Evolutionary conservation across 225 moss, liverwort and hornwort species (phyloP).

Genomic region (Climacium dendroides): DNA sequence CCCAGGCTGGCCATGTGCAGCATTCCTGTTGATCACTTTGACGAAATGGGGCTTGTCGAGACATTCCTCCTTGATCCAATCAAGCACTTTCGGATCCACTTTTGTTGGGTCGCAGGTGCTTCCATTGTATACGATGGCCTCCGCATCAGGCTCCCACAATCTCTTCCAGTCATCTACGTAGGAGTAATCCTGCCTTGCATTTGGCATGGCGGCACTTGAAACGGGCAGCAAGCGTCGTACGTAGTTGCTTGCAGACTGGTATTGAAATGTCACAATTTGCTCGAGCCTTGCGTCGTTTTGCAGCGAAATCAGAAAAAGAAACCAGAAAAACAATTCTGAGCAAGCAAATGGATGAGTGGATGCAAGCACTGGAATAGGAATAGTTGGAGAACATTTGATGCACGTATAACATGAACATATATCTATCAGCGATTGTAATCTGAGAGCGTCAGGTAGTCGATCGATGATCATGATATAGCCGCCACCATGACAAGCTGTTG

Average conservation of each 20-base stretch:
- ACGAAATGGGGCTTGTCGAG: constrained; percentile 11
- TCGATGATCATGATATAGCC: background rate
- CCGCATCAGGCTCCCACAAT: constrained; percentile 19
- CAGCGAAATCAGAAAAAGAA: background rate
- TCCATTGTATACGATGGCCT: constrained; percentile 13
- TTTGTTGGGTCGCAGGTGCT: constrained; percentile 7
- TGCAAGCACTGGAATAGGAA: background rate
- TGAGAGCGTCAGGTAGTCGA: background rate
- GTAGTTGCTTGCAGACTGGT: background rate
- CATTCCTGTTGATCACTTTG: constrained; percentile 23
- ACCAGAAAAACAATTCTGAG: background rate
- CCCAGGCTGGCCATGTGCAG: constrained; percentile 6
- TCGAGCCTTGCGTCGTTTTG: background rate
- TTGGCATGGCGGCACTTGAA: background rate
- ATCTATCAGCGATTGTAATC: background rate
- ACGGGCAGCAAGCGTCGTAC: background rate
- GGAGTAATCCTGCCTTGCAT: background rate
- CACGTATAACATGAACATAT: background rate
- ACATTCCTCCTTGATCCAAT: constrained; percentile 9
- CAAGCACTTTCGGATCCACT: constrained; percentile 19
- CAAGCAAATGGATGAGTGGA: background rate
- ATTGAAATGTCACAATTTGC: background rate
- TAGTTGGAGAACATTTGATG: background rate
- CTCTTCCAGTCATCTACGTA: constrained; percentile 20
- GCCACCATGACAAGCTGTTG: background rate